Base-by-base conservation (phyloP, 208 protist species). In the Paratrypanosoma confusum region DNA sequence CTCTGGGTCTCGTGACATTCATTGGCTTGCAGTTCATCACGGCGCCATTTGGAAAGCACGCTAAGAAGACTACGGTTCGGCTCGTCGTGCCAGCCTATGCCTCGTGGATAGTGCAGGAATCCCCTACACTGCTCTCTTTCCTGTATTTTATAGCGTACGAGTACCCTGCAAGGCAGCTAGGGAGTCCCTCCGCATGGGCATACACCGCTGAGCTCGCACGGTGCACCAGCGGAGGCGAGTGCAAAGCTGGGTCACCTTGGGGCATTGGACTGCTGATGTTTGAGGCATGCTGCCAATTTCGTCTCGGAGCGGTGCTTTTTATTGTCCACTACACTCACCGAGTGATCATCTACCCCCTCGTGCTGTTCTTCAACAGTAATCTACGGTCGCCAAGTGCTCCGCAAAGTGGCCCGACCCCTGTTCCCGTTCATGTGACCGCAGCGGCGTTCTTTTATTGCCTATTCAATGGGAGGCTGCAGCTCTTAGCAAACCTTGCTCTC, bases 391-490 rank as follows among this genome's bases (percentile, higher is more conserved):
- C n/a, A n/a, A n/a, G n/a, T n/a, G 11, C 10, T 14, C 18, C 57
- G 24, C 33, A 35, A 10, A 53, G 57, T n/a, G 38, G 67, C 13
- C 42, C 41, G 14, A 57, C 38, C 8, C 39, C 35, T 10, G 71
- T 80, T 3, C 74, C 81, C 22, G 34, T 81, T 5, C 49, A 67
- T 8, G 56, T 90, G 7, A 78, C 58, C 22, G 49, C 61, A 42
- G 39, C 47, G 22, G 81, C 81, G 1, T 82, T 67, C 3, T 2
- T 77, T 1, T 90, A 90, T 62, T 90, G 81, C 47, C 5, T 57
- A 2, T 77, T 87, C 38, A 90, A 90, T 29, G 81, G 81, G 0
- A 66, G 74, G 7, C 57, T 87, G 42, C 81, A 90, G 56, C 29
- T 82, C 17, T 48, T 82, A 39, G 74, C 79, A 21, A 74, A 52